phyloP scores from a whole-genome alignment of 2,329 filamentous ascomycete genomes.

The Microsporum ferrugineum region DNA sequence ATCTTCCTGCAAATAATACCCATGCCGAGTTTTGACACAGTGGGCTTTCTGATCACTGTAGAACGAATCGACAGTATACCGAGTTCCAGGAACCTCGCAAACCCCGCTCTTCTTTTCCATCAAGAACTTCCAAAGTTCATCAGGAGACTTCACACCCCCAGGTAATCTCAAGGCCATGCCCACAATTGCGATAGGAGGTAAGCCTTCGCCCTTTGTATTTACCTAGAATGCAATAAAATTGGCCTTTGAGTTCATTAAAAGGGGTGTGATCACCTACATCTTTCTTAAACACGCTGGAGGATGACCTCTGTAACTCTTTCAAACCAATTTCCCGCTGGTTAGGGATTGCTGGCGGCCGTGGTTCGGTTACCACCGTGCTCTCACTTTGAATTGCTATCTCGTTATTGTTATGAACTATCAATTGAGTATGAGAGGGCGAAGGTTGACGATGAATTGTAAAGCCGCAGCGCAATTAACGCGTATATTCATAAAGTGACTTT shows the following conservation, averaged over 20 bases:
- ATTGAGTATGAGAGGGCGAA: not conserved
- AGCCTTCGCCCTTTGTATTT: not conserved
- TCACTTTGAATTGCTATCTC: not conserved
- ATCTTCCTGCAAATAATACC: constrained; percentile 24
- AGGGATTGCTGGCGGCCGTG: not conserved
- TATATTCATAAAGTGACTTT: too few species aligned
- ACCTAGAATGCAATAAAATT: not conserved
- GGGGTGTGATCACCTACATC: not conserved
- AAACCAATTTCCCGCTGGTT: not conserved
- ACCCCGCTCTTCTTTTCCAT: constrained; percentile 8
- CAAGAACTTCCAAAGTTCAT: constrained; percentile 9
- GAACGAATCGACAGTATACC: constrained; percentile 14
- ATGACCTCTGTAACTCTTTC: not conserved
- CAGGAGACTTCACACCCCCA: not conserved
- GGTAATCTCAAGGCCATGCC: constrained; percentile 7
- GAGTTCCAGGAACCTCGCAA: constrained; percentile 8
- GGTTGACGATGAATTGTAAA: not conserved
- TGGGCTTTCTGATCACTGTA: not conserved
- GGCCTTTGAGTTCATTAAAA: not conserved
- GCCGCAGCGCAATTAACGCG: not conserved
- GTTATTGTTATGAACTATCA: not conserved
- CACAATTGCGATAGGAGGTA: constrained; percentile 5
- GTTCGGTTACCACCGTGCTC: not conserved
- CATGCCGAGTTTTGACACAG: constrained; percentile 6
- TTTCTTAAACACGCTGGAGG: not conserved